These are phyloP conservation scores for Euphorbia peplus DNA, from an alignment of 345 rosid genomes.

Conservation along the genomic window DNA sequence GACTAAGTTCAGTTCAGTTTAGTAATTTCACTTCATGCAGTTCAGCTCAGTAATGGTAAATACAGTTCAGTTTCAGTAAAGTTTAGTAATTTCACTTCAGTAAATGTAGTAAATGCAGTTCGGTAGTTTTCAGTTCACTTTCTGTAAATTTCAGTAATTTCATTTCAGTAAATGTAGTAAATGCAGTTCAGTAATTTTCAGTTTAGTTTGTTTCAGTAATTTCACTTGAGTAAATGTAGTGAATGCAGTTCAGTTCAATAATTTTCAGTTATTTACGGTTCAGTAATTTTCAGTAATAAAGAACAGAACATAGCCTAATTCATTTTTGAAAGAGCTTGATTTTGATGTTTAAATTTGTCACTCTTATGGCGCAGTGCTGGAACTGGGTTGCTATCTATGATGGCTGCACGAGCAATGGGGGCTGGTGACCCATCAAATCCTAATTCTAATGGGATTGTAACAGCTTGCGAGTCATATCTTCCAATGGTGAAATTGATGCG, in stretches of 20 bases:
- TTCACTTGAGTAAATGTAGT: no score
- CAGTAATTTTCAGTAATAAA: no score
- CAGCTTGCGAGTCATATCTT: slow-evolving; percentile 91
- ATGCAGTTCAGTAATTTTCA: no score
- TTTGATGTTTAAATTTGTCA: neutral
- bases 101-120: no score
- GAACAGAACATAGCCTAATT: neutral
- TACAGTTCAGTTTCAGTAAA: neutral
- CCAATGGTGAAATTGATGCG: slow-evolving; percentile 92
- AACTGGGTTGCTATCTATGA: slow-evolving; percentile 92
- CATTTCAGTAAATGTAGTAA: no score
- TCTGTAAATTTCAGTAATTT: neutral
- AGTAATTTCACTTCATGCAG: neutral
- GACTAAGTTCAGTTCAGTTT: no score
- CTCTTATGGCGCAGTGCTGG: slow-evolving; percentile 64
- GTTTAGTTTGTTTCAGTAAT: no score
- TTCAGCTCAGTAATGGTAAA: neutral
- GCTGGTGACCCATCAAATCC: slow-evolving; percentile 17
- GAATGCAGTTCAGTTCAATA: no score
- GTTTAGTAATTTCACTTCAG: neutral
- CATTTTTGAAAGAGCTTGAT: neutral
- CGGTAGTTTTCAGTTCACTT: no score
- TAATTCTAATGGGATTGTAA: slow-evolving; percentile 42
- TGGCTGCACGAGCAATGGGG: slow-evolving; percentile 74
- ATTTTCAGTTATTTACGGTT: neutral